phyloP scores from a whole-genome alignment of 2,329 filamentous ascomycete genomes.

The Trichothecium sympodiale region DNA sequence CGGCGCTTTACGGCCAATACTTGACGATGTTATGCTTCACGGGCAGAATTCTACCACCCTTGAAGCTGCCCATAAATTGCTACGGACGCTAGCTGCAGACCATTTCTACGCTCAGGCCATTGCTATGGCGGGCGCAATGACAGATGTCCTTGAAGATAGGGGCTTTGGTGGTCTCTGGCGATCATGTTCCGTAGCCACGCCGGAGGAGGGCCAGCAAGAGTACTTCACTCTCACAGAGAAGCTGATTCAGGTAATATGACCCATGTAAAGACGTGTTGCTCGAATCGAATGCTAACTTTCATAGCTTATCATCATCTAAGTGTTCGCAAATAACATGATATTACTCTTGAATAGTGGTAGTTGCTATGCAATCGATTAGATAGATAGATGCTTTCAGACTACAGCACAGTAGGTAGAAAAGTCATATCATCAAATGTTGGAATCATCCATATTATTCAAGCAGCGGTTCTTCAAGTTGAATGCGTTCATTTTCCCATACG shows the following conservation, averaged over 20 bases:
- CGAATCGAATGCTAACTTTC: neutral
- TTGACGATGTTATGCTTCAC: conserved; percentile 52
- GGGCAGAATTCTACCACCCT: conserved; percentile 51
- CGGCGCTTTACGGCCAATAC: conserved; percentile 42
- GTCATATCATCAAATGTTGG: neutral
- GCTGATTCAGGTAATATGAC: conserved; percentile 44
- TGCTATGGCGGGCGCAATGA: conserved; percentile 34
- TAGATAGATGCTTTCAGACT: neutral
- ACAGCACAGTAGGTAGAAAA: neutral
- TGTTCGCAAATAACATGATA: too few species aligned
- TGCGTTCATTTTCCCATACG: too few species aligned
- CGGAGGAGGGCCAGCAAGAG: conserved; percentile 37
- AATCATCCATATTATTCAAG: too few species aligned
- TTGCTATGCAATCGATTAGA: neutral
- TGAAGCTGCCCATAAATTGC: conserved; percentile 47
- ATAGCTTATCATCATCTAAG: conserved; percentile 1
- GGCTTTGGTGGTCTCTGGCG: conserved; percentile 56
- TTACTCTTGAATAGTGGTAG: too few species aligned
- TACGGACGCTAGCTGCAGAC: conserved; percentile 47
- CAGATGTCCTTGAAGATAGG: conserved; percentile 43
- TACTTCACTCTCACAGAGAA: conserved; percentile 46
- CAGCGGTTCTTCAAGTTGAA: too few species aligned
- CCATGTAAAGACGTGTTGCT: conserved; percentile 2
- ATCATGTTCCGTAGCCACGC: conserved; percentile 38
- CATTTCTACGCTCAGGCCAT: conserved; percentile 36